Evolutionary conservation across 2,329 filamentous ascomycete genomes (phyloP).

Genomic region (Fusarium tjaetaba): DNA sequence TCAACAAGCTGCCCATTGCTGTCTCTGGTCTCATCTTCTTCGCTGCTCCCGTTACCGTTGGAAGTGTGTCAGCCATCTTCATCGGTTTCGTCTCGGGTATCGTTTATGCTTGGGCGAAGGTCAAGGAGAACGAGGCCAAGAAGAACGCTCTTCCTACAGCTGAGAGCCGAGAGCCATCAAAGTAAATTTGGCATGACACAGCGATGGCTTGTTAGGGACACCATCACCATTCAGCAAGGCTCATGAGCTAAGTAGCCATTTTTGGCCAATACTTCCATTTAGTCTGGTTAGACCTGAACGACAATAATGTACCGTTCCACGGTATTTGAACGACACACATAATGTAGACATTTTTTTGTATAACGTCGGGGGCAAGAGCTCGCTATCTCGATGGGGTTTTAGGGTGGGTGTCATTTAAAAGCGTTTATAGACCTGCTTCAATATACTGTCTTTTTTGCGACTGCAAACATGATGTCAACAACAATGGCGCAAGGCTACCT

Average conservation of each 20-base stretch:
- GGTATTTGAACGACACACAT: slow-evolving; percentile 28
- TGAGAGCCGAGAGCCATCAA: slow-evolving; percentile 32
- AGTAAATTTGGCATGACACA: slow-evolving; percentile 11
- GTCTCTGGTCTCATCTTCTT: slow-evolving; percentile 95
- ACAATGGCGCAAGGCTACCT: not conserved
- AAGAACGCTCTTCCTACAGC: slow-evolving; percentile 71
- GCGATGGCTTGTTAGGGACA: not conserved
- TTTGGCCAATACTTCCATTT: not conserved
- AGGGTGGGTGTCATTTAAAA: slow-evolving; percentile 34
- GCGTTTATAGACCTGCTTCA: slow-evolving; percentile 35
- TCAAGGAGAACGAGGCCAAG: slow-evolving; percentile 61
- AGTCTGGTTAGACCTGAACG: slow-evolving; percentile 3
- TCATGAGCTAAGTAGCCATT: not conserved
- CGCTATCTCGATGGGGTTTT: slow-evolving; percentile 16
- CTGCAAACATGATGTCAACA: not conserved
- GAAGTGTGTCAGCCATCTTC: slow-evolving; percentile 91
- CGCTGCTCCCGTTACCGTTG: slow-evolving; percentile 89
- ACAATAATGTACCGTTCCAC: slow-evolving; percentile 10
- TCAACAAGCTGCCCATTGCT: slow-evolving; percentile 98
- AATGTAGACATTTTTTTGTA: slow-evolving; percentile 36
- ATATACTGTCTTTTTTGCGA: slow-evolving; percentile 6
- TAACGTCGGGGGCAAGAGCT: slow-evolving; percentile 25
- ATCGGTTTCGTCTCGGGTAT: slow-evolving; percentile 93
- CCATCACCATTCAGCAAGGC: not conserved
- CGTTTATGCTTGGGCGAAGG: slow-evolving; percentile 83